Evolutionary conservation across 2,329 filamentous ascomycete genomes (phyloP).

Genomic region (Diaporthe ilicicola): DNA sequence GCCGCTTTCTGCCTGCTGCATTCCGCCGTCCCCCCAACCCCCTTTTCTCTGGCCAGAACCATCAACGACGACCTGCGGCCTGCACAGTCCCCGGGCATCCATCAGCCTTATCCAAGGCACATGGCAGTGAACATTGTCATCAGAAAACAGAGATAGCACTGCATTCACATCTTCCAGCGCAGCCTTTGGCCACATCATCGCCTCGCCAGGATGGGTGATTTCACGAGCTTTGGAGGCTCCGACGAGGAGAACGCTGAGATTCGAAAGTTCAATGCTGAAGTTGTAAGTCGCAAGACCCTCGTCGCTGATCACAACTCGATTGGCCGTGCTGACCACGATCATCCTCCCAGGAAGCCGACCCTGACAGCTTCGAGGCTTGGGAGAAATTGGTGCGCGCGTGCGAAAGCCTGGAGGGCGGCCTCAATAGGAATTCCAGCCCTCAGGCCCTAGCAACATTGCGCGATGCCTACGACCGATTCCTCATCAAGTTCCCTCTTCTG

Average conservation of each 20-base stretch:
- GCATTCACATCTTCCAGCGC: conserved; percentile 11
- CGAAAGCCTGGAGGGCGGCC: conserved; percentile 86
- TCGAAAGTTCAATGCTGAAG: conserved; percentile 78
- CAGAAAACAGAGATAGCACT: background rate
- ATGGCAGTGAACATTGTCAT: conserved; percentile 15
- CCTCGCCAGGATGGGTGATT: conserved; percentile 69
- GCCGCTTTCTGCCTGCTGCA: conserved; percentile 15
- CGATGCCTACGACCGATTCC: conserved; percentile 89
- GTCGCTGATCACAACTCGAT: background rate
- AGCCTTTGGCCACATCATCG: conserved; percentile 25
- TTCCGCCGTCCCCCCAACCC: background rate
- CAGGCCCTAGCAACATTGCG: conserved; percentile 89
- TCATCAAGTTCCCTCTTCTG: conserved; percentile 92
- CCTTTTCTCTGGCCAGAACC: conserved; percentile 4
- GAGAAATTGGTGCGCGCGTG: conserved; percentile 87
- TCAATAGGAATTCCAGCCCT: conserved; percentile 96
- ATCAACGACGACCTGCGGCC: background rate
- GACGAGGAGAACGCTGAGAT: conserved; percentile 87
- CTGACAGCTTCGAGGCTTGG: conserved; percentile 95
- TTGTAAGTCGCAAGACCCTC: conserved; percentile 65
- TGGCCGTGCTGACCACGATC: conserved; percentile 23
- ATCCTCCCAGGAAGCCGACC: conserved; percentile 65
- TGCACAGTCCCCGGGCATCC: conserved; percentile 6
- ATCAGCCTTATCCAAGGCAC: conserved; percentile 11
- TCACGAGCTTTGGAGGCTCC: conserved; percentile 72